Evolutionary conservation across 352 stramenopile species (phyloP).

Genomic region (Phytophthora lateralis): DNA sequence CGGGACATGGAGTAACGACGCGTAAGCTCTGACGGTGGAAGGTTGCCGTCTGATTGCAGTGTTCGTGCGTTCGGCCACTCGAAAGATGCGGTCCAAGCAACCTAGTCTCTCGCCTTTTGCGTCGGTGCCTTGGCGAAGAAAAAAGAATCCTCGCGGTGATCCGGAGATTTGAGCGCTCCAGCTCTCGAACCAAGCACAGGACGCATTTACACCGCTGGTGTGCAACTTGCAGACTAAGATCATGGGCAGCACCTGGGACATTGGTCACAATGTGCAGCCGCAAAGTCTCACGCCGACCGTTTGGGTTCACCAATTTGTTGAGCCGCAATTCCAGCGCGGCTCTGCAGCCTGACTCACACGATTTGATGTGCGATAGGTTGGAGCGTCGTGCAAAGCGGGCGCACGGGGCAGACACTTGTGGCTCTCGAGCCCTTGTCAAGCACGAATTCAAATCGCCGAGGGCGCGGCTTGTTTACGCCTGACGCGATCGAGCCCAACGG

Average conservation of each 20-base stretch:
- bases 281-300: conserved; percentile 11
- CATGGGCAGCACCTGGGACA: conserved; percentile 23
- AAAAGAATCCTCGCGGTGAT: conserved; percentile 23
- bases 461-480: conserved; percentile 37
- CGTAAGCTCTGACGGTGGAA: conserved; percentile 6
- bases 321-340: conserved; percentile 5
- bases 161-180: conserved; percentile 32
- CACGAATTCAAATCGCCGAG: conserved; percentile 33
- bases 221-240: conserved; percentile 1
- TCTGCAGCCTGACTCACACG: conserved; percentile 34
- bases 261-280: conserved; percentile 19
- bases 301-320: conserved; percentile 22
- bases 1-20: not conserved
- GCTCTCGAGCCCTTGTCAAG: conserved; percentile 8
- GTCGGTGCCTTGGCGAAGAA: conserved; percentile 15
- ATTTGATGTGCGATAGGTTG: conserved; percentile 12
- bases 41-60: conserved; percentile 13
- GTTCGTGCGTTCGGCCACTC: conserved; percentile 19
- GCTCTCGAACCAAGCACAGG: conserved; percentile 16
- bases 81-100: conserved; percentile 31
- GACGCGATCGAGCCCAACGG: conserved; percentile 29
- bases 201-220: not conserved
- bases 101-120: conserved; percentile 15
- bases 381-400: conserved; percentile 4
- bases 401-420: conserved; percentile 12